These are phyloP conservation scores for Emergomyces orientalis DNA, from an alignment of 2,329 filamentous ascomycete genomes.

Conservation along the genomic window DNA sequence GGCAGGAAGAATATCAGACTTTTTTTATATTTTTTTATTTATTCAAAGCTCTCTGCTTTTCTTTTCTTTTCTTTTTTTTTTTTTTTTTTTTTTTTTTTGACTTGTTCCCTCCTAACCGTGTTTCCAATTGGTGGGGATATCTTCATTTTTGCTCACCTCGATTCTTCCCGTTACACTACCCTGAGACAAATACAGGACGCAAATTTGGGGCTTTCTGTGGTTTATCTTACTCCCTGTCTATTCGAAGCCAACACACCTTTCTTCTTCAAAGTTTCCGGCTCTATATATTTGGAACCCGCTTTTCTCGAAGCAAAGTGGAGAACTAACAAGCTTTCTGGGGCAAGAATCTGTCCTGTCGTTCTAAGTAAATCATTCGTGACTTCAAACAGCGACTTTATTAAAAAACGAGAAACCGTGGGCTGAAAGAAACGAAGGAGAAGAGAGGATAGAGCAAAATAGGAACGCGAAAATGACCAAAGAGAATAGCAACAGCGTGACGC, in stretches of 20 bases:
- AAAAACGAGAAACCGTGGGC: neutral
- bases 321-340: neutral
- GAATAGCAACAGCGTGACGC: constrained; percentile 36
- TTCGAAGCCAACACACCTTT: neutral
- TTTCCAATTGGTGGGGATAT: neutral
- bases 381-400: neutral
- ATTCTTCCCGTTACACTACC: neutral
- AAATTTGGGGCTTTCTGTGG: neutral
- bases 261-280: neutral
- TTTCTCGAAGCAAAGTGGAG: neutral
- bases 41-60: neutral
- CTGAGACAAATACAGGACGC: neutral
- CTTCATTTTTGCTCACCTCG: neutral
- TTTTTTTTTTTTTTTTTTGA: neutral
- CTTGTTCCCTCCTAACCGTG: neutral
- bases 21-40: neutral
- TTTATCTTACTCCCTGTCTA: neutral
- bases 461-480: neutral
- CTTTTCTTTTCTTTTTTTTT: neutral
- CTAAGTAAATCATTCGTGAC: neutral
- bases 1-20: neutral
- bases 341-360: neutral
- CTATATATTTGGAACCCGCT: neutral
- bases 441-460: neutral
- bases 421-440: neutral